Evolutionary conservation across 495 filamentous ascomycete species (phyloP), one percentile per base, ranked within the genome.

Genomic region (Aspergillus olivimuriae): DNA sequence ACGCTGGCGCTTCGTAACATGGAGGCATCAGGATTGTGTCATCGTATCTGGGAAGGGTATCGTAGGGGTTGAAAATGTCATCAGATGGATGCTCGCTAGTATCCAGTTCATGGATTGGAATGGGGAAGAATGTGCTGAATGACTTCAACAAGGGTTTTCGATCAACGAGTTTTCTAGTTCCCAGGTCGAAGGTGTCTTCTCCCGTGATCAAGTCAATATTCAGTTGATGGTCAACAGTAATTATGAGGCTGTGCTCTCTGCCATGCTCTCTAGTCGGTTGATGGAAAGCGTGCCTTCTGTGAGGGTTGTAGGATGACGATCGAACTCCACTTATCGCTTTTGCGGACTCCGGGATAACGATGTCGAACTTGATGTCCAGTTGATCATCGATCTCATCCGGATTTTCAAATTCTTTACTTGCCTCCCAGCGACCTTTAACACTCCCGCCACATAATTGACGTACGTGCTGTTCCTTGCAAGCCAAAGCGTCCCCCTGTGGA

Each of bases 141-240:
- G 44, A 44, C 17, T 37, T 44, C 26, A 24, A 20, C 10, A 32
- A 34, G 12, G 19, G 28, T 18, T 23, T 23, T 1, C 49, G 43
- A 32, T 52, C 49, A 15, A 52, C 39, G 3, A 52, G 22, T 9
- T 31, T 39, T 4, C 44, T 40, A 1, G 44, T 47, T 7, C 7
- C 10, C 10, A 30, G 44, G 18, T 52, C 34, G 17, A 52, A 44
- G 2, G 43, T 47, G 18, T 52, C 49, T 31, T 52, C 44, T 1
- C 49, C 49, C 0, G 30, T 40, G 21, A 52, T 39, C 6, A 52
- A 33, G 9, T 52, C 49, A 4, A 52, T 17, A 6, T n/a, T 40
- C 39, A 52, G 28, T 26, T 21, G 43, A 16, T 52, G 49, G 0
- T 32, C 20, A 12, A 44, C 44, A 3, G 35, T 44, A 21, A 52